Percentiles rank a stretch among this genome's conserved stretches.
These are phyloP conservation scores for Penicillium manginii DNA, from an alignment of 495 filamentous ascomycete genomes.

Conservation along the genomic window DNA sequence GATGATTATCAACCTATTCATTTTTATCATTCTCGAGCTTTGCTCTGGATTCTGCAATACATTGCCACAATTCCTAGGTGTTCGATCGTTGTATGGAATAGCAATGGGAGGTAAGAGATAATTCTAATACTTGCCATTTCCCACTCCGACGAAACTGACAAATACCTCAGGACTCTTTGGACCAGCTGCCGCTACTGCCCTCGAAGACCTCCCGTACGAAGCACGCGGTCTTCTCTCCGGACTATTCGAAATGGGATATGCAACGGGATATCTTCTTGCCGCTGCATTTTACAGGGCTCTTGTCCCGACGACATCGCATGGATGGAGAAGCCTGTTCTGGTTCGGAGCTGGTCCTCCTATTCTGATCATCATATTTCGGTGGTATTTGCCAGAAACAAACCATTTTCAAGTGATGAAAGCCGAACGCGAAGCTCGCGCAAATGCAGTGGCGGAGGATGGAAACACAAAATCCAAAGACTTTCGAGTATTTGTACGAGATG, in stretches of 20 bases:
- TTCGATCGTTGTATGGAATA: conserved; percentile 72
- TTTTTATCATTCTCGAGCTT: conserved; percentile 74
- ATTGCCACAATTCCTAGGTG: conserved; percentile 69
- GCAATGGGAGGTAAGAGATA: conserved; percentile 64
- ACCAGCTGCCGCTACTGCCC: conserved; percentile 75
- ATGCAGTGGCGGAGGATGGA: conserved; percentile 3
- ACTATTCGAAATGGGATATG: conserved; percentile 76
- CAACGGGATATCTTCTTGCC: conserved; percentile 74
- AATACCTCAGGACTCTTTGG: conserved; percentile 60
- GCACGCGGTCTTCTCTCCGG: conserved; percentile 71
- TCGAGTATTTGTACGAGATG: conserved; percentile 30
- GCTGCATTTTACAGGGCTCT: conserved; percentile 69
- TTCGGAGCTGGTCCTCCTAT: conserved; percentile 74
- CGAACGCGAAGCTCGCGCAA: conserved; percentile 32
- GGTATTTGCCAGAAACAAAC: conserved; percentile 69
- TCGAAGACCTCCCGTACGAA: conserved; percentile 73
- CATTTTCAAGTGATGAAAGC: conserved; percentile 37
- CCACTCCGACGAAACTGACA: neutral
- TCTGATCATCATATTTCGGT: conserved; percentile 70
- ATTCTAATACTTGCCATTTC: neutral
- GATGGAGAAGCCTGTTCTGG: conserved; percentile 75
- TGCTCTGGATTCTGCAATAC: conserved; percentile 73
- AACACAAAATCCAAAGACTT: conserved; percentile 17
- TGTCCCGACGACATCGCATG: conserved; percentile 64
- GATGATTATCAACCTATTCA: conserved; percentile 70